Conservation (phyloP, 176 grass and related monocot genomes). For the Zoysia japonica region DNA sequence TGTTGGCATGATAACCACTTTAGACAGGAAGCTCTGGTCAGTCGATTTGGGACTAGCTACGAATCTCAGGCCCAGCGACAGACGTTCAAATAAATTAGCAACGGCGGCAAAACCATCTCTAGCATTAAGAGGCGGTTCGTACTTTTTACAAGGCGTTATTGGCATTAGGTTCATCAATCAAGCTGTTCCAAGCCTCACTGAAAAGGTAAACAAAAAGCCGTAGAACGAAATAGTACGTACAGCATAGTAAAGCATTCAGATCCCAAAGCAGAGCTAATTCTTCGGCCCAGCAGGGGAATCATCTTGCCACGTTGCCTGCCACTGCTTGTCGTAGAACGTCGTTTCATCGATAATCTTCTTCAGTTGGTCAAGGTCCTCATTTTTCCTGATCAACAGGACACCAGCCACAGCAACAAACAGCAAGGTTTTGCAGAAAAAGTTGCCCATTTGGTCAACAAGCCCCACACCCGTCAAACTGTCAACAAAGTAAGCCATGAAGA, state of each 20-base stretch:
- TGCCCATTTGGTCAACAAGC: constrained; percentile 83
- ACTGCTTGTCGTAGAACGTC: constrained; percentile 95
- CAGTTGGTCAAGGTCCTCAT: constrained; percentile 69
- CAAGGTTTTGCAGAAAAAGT: constrained; percentile 97
- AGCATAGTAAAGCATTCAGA: constrained; percentile 19
- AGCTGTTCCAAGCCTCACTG: constrained; percentile 28
- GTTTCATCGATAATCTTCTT: constrained; percentile 85
- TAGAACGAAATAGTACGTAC: neutral
- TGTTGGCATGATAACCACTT: neutral
- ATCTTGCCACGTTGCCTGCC: constrained; percentile 93
- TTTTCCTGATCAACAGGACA: constrained; percentile 79
- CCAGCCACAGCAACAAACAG: constrained; percentile 77
- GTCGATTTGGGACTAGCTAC: neutral
- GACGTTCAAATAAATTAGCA: constrained; percentile 8
- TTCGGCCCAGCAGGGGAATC: constrained; percentile 49
- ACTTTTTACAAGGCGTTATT: constrained; percentile 38
- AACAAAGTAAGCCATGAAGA: constrained; percentile 99
- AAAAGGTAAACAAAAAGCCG: constrained; percentile 15
- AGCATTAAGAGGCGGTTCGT: neutral
- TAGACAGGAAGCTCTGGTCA: neutral
- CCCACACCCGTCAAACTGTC: constrained; percentile 86
- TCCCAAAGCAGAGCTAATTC: constrained; percentile 31
- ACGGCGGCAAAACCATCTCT: constrained; percentile 4
- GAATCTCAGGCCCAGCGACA: neutral
- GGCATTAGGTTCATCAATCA: neutral